phyloP scores from a whole-genome alignment of 192 early-diverging fungal genomes.

The Bifiguratus adelaidae region DNA sequence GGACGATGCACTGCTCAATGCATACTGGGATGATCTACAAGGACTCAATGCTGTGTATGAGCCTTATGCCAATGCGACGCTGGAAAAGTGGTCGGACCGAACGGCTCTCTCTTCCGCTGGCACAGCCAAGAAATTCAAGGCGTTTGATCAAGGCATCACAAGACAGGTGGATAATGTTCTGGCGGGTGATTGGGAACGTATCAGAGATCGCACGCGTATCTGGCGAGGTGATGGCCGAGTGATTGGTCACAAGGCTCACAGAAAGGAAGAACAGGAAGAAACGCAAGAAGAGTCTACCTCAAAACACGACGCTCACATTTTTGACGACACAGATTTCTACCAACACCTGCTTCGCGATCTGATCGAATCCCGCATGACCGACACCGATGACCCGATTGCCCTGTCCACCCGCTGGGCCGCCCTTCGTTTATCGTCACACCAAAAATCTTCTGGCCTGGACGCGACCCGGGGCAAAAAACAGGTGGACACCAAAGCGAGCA shows the following conservation, averaged over 20 bases:
- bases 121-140: conserved; percentile 88
- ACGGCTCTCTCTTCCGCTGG: conserved; percentile 62
- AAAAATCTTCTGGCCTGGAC: conserved; percentile 47
- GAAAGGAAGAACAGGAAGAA: neutral
- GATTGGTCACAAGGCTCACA: conserved; percentile 27
- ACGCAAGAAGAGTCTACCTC: neutral
- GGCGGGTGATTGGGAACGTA: conserved; percentile 57
- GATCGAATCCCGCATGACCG: conserved; percentile 88
- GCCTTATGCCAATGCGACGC: conserved; percentile 72
- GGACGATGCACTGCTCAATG: conserved; percentile 30
- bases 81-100: conserved; percentile 94
- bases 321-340: conserved; percentile 96
- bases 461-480: conserved; percentile 60
- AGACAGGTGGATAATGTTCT: conserved; percentile 30
- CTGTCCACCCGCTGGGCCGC: conserved; percentile 79
- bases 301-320: conserved; percentile 79
- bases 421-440: too few species aligned
- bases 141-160: conserved; percentile 68
- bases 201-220: conserved; percentile 79
- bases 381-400: conserved; percentile 80
- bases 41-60: conserved; percentile 43
- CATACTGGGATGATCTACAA: conserved; percentile 47
- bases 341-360: conserved; percentile 87
- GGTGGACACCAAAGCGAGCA: conserved; percentile 83
- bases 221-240: conserved; percentile 55